phyloP scores from a whole-genome alignment of 2,329 filamentous ascomycete species.

The Nakataea oryzae region DNA sequence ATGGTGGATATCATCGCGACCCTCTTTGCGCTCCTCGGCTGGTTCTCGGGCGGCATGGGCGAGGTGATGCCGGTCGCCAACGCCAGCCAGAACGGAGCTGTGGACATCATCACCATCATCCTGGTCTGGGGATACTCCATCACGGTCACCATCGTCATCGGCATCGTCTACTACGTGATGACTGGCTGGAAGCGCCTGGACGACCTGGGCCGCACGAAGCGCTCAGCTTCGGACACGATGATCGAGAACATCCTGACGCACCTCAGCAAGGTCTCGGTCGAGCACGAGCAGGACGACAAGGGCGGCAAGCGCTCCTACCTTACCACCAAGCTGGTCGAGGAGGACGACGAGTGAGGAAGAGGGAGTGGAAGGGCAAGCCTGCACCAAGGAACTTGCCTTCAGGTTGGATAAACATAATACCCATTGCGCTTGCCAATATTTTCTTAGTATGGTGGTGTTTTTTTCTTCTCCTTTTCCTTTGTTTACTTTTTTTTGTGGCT shows the following conservation, averaged over 20 bases:
- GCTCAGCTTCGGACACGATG: constrained; percentile 48
- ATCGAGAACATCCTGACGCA: constrained; percentile 58
- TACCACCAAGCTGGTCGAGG: constrained; percentile 8
- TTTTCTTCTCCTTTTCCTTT: not conserved
- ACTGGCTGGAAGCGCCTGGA: constrained; percentile 48
- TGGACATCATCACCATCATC: constrained; percentile 49
- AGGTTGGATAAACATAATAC: not conserved
- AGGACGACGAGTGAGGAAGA: constrained; percentile 9
- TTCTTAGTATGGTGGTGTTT: not conserved
- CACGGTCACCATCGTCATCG: constrained; percentile 53
- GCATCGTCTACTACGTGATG: constrained; percentile 53
- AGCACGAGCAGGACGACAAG: constrained; percentile 43
- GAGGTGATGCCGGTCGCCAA: constrained; percentile 18
- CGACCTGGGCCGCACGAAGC: constrained; percentile 53
- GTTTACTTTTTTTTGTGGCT: not conserved
- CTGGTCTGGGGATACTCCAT: constrained; percentile 56
- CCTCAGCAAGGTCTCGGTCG: constrained; percentile 52
- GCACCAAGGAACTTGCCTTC: not conserved
- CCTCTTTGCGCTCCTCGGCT: constrained; percentile 66
- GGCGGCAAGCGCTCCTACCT: constrained; percentile 27
- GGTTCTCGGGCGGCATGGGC: constrained; percentile 47
- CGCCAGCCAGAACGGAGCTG: constrained; percentile 25
- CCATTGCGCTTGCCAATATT: not conserved
- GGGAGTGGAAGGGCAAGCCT: not conserved
- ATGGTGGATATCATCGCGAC: constrained; percentile 63